Percentiles rank a stretch among this genome's conserved stretches.
Evolutionary conservation across 352 stramenopile species (phyloP).

Genomic region (Globisporangium nagaii): DNA sequence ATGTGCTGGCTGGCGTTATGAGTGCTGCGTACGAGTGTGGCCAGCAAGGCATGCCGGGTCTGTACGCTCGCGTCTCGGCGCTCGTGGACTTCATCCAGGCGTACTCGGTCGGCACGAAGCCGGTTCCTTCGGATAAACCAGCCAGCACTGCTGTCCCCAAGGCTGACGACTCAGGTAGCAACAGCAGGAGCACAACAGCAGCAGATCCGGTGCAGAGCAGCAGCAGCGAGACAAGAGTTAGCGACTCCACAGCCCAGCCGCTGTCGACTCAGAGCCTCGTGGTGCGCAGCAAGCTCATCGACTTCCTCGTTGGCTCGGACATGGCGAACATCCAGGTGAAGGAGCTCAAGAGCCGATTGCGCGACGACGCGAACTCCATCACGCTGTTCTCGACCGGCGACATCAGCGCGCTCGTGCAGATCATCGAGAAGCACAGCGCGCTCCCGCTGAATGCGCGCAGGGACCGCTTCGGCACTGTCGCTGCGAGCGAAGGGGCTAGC

Average conservation of each 20-base stretch:
- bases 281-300: not conserved
- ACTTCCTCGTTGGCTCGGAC: not conserved
- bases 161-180: too few species aligned
- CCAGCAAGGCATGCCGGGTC: not conserved
- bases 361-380: not conserved
- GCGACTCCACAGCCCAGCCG: not conserved
- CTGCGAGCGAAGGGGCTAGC: not conserved
- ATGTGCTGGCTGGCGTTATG: not conserved
- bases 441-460: not conserved
- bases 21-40: constrained; percentile 3
- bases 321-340: constrained; percentile 3
- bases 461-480: not conserved
- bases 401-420: not conserved
- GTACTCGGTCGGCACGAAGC: not conserved
- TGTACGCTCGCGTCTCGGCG: not conserved
- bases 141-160: too few species aligned
- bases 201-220: not conserved
- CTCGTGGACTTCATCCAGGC: constrained; percentile 1
- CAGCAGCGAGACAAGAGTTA: not conserved
- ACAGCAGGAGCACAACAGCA: too few species aligned
- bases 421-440: not conserved
- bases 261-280: not conserved
- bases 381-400: not conserved
- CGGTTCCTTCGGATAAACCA: too few species aligned
- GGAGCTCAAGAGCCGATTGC: not conserved